Conservation (phyloP, 345 rosid species). For the Arabis hirsuta region DNA sequence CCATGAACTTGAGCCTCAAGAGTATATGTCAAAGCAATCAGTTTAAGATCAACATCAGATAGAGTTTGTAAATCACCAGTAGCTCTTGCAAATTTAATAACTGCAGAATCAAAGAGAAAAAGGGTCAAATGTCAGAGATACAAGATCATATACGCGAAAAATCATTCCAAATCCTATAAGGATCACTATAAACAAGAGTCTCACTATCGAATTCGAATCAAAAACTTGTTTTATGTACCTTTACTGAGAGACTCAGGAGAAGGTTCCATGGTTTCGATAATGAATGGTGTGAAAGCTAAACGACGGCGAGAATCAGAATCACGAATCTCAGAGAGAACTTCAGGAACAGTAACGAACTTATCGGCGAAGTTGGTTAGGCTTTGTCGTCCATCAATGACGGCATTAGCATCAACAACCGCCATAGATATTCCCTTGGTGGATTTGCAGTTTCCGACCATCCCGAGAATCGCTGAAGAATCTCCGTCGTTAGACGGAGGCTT, state of each 20-base stretch:
- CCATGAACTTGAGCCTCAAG: constrained; percentile 90
- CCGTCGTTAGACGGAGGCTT: constrained; percentile 36
- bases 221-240: constrained; percentile 47
- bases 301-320: constrained; percentile 91
- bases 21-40: constrained; percentile 82
- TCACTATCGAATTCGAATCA: background rate
- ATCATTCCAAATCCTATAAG: background rate
- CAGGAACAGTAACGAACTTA: constrained; percentile 79
- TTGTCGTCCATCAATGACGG: constrained; percentile 70
- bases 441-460: constrained; percentile 66
- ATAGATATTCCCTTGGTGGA: constrained; percentile 72
- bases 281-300: constrained; percentile 68
- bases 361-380: constrained; percentile 67
- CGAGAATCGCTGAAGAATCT: constrained; percentile 38
- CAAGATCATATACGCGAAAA: background rate
- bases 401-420: constrained; percentile 93
- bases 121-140: background rate
- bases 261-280: constrained; percentile 83
- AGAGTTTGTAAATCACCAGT: constrained; percentile 93
- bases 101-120: constrained; percentile 37
- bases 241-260: constrained; percentile 75
- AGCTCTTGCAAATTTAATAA: constrained; percentile 77
- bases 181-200: background rate
- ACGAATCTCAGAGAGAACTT: constrained; percentile 82
- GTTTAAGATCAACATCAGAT: constrained; percentile 82